Evolutionary conservation across 495 filamentous ascomycete species (phyloP), one percentile per base, ranked within the genome.

Genomic region (Lophiostoma macrostomum): DNA sequence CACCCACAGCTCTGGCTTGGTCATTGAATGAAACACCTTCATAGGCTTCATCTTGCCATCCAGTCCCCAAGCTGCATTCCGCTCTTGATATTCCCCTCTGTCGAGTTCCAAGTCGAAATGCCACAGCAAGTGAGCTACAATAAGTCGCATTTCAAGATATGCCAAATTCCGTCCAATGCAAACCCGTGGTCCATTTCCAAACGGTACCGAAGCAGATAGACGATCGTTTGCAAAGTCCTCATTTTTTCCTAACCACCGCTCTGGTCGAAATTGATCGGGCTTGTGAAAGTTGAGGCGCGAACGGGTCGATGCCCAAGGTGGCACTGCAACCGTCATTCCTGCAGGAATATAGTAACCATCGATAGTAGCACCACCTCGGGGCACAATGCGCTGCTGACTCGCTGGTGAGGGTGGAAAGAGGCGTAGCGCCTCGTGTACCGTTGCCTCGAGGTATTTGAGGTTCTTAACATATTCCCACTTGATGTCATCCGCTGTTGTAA

Each of bases 121-220:
- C 20, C 25, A 52, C 10, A 52, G 34, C 37, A 52, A 19, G 7
- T 42, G 25, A 5, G 36, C 35, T 28, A 52, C 22, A n/a, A 52
- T 44, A 11, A 44, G 37, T 11, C 37, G 34, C n/a, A 52, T 46
- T 19, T 52, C 48, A 14, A 27, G 20, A 42, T 52, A 61, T 69
- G 66, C 50, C 47, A 56, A 34, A 22, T 14, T 28, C 18, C n/a
- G 16, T 4, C 42, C 42, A 4, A 45, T 4, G 27, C 42, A 45
- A 12, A 23, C 42, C 23, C 23, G 29, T 16, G 42, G 23, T 4
- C 42, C 42, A 4, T n/a, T n/a, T 13, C 23, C 12, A 18, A 45
- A 45, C 12, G 42, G 23, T 18, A 16, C 5, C 4, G 31, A 23
- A n/a, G 23, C 27, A 29, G 14, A 23, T 4, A 45, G 42, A 8